A percentile compares a stretch with the other conserved stretches of the same genome.
These are phyloP conservation scores for Pleodorina starrii DNA, from an alignment of 139 green algal genomes.

Conservation along the genomic window DNA sequence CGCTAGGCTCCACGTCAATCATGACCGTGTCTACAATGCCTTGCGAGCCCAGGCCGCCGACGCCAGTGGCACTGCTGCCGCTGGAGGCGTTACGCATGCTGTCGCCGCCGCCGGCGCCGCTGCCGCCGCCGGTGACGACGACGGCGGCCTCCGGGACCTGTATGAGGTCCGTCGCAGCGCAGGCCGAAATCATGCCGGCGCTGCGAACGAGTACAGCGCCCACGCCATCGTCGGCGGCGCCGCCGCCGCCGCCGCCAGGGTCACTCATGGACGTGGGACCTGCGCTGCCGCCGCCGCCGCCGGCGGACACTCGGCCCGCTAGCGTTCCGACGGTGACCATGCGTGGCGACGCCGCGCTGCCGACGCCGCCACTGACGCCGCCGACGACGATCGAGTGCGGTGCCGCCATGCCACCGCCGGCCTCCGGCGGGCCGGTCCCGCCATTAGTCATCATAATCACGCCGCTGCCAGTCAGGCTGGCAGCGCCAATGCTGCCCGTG, in stretches of 20 bases:
- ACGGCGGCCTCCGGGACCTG: not conserved
- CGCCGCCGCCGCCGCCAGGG: not conserved
- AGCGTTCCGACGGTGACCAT: not conserved
- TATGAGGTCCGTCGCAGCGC: not conserved
- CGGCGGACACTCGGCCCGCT: not conserved
- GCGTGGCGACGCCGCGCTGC: not conserved
- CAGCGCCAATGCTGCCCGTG: constrained; percentile 30
- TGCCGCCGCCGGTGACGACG: not conserved
- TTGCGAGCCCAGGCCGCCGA: not conserved
- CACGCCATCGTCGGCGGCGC: not conserved
- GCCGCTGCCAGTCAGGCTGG: not conserved
- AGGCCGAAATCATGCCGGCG: not conserved
- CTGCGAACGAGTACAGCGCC: not conserved
- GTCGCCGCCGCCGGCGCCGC: not conserved
- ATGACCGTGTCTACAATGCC: not conserved
- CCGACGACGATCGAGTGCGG: not conserved
- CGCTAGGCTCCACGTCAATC: constrained; percentile 42
- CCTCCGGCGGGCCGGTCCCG: no score
- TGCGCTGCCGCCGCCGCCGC: not conserved
- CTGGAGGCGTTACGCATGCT: constrained; percentile 2
- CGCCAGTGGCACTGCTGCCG: constrained; percentile 27
- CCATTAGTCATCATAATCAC: no score
- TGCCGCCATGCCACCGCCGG: no score
- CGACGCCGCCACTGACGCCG: no score
- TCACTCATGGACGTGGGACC: not conserved